phyloP scores from a whole-genome alignment of 257 asterid species.

The Prunella vulgaris region DNA sequence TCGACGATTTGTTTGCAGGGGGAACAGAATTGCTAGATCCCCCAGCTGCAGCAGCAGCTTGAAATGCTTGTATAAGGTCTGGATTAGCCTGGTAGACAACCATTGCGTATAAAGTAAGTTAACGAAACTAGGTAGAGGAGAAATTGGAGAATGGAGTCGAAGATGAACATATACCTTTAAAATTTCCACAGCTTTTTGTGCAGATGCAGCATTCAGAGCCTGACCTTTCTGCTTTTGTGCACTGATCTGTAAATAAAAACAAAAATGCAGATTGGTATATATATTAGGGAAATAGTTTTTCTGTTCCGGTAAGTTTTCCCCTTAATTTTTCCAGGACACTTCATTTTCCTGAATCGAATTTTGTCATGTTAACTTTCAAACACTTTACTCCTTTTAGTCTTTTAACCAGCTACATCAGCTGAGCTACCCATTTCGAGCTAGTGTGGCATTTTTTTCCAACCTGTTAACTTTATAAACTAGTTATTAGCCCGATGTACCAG shows the following conservation, averaged over 20 bases:
- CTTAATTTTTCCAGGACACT: too few relatives aligned
- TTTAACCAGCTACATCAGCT: too few relatives aligned
- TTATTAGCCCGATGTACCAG: too few relatives aligned
- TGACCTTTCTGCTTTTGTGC: constrained; percentile 88
- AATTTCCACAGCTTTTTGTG: constrained; percentile 67
- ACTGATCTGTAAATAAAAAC: constrained; percentile 39
- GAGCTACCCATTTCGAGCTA: too few relatives aligned
- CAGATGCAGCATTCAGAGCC: constrained; percentile 58
- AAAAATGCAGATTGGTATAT: neutral
- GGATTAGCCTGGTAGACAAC: constrained; percentile 63
- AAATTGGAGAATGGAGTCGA: neutral
- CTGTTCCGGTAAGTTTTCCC: too few relatives aligned
- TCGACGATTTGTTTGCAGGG: constrained; percentile 36
- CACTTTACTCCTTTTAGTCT: too few relatives aligned
- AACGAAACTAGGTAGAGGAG: too few relatives aligned
- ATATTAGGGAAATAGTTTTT: neutral
- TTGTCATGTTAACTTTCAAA: too few relatives aligned
- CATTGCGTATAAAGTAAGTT: neutral
- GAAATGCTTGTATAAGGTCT: constrained; percentile 66
- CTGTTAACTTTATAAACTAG: too few relatives aligned
- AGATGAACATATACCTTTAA: constrained; percentile 49
- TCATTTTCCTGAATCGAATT: too few relatives aligned
- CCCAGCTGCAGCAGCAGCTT: constrained; percentile 54
- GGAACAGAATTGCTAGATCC: constrained; percentile 34
- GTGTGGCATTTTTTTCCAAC: too few relatives aligned